Evolutionary conservation across 2,329 filamentous ascomycete species (phyloP), one percentile per base, ranked within the genome.

Genomic region (Talaromyces funiculosus): DNA sequence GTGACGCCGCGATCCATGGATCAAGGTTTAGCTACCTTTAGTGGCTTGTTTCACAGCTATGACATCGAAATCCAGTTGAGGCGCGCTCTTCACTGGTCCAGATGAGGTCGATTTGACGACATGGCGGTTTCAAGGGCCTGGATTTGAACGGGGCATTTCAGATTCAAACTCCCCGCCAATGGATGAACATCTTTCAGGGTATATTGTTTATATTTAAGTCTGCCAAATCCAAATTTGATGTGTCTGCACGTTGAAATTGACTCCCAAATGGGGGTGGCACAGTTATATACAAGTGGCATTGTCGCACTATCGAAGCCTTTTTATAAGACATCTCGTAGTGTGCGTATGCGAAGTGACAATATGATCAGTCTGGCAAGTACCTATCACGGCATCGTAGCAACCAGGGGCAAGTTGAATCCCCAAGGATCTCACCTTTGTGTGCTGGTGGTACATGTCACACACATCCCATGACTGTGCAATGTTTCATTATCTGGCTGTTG

Each of bases 81-180:
- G 14, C 35, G 20, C 33, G 35, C 18, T 24, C 29, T 8, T 24
- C 12, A 54, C 33, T 26, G 33, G 33, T 16, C 20, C 51, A 14
- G 33, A 54, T 54, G 51, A 54, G 51, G 51, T 54, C 51, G 51
- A 18, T 40, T 54, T 54, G 51, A 54, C 35, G 51, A 54, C 51
- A 54, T 54, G 47, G 10, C 51, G n/a, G 7, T 29, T n/a, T 14
- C 22, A 20, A 35, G 26, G 47, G 29, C 29, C 26, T 51, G n/a
- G 18, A 33, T 18, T n/a, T 12, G n/a, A 22, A 14, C n/a, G 45
- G 26, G 45, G 43, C 14, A 14, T 14, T 47, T n/a, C 45, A 10
- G 3, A 33, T 20, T 14, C 18, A 20, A 31, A 9, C 26, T 33
- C 29, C 45, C 45, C 29, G 45, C 45, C 45, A 51, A 51, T 51